Evolutionary conservation across 768 basidiomycete species (phyloP), one percentile per base, ranked within the genome.

Genomic region (Podaxis mareebaensis): DNA sequence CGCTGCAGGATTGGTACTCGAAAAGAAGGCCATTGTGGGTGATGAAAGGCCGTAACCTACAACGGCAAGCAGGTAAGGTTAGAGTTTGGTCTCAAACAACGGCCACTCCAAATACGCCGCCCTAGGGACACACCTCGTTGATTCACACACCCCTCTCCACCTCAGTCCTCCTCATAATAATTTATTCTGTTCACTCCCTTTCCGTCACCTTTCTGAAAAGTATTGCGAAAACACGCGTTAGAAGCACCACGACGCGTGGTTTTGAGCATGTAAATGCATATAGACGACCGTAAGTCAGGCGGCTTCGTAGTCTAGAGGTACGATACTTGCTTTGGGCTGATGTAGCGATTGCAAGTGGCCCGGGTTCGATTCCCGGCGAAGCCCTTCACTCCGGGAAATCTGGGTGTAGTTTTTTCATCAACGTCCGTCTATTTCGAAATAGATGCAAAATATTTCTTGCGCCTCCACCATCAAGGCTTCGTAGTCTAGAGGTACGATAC

Each of bases 241-340:
- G 24, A 51, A 17, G 8, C 10, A 36, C 2, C 33, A 12, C 30
- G 49, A 10, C 58, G 36, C 33, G 33, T 24, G 30, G 5, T 51
- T 15, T 3, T 11, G 22, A 20, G 4, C 4, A 22, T 13, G 4
- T 22, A 8, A n/a, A 5, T 3, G 22, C 8, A 22, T 20, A 17
- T 49, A 40, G n/a, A 17, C 6, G 0, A 6, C 17, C 17, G 12
- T 0, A 1, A 12, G 0, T 0, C 24, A 12, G 44, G 1, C 12
- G 72, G 73, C 70, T 71, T 70, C 69, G 67, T 74, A 70, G 72
- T 73, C 72, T 71, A 74, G 73, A 72, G 79, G 80, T 79, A 80
- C 76, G 79, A 80, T 79, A 78, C 79, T 79, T 79, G 80, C 80
- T 81, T 81, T 80, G 80, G 78, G 78, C 56, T 61, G 0, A n/a